These are phyloP conservation scores for Penicillium crustosum DNA, from an alignment of 2,329 filamentous ascomycete genomes.

Conservation along the genomic window DNA sequence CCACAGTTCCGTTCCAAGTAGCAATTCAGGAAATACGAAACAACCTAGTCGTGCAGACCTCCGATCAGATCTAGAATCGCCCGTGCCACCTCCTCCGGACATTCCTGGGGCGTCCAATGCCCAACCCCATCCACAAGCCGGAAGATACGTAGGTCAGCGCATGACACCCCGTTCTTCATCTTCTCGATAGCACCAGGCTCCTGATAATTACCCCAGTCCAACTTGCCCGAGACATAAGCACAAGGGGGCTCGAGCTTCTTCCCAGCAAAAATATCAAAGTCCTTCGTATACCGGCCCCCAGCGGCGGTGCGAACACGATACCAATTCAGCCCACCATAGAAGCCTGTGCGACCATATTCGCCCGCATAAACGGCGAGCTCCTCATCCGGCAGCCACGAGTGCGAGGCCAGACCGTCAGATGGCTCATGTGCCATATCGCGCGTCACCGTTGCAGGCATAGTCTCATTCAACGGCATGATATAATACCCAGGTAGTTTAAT, in stretches of 20 bases:
- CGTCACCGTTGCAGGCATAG: constrained; percentile 61
- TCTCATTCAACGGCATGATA: constrained; percentile 59
- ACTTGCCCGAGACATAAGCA: constrained; percentile 60
- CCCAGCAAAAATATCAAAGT: constrained; percentile 60
- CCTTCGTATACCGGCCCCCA: constrained; percentile 44
- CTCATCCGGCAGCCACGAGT: constrained; percentile 57
- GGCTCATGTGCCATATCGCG: constrained; percentile 55
- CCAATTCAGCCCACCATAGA: constrained; percentile 67
- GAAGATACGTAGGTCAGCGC: constrained; percentile 54
- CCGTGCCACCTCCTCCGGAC: constrained; percentile 53
- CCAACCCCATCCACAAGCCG: constrained; percentile 60
- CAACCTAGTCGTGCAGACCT: background rate
- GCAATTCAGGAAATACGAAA: background rate
- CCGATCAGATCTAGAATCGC: constrained; percentile 18
- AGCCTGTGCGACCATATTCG: constrained; percentile 63
- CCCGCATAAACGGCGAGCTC: constrained; percentile 61
- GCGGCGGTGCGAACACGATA: constrained; percentile 61
- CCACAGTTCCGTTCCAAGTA: background rate
- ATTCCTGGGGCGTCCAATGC: constrained; percentile 70
- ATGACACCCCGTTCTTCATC: constrained; percentile 49
- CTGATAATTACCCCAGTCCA: constrained; percentile 69
- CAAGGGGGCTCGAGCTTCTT: constrained; percentile 62
- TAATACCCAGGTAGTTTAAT: constrained; percentile 66
- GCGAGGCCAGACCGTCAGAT: constrained; percentile 35
- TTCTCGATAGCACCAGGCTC: constrained; percentile 63